phyloP scores from a whole-genome alignment of 2,329 filamentous ascomycete species.

The Ophiostoma fasciatum region DNA sequence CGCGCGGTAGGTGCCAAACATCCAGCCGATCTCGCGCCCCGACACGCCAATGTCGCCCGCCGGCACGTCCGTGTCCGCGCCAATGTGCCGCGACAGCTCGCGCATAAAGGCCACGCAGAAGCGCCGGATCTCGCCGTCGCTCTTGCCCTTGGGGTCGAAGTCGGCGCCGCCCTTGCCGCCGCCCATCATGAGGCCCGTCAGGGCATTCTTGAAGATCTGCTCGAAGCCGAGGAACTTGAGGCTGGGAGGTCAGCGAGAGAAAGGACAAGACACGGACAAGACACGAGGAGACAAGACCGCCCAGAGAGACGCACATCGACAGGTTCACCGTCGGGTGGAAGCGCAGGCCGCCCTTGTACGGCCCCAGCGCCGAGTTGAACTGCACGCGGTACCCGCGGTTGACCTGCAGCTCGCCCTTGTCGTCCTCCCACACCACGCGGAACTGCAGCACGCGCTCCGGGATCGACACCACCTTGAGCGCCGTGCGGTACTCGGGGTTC shows the following conservation, averaged over 20 bases:
- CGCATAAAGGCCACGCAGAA: conserved; percentile 97
- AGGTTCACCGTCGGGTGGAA: conserved; percentile 84
- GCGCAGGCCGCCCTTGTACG: conserved; percentile 94
- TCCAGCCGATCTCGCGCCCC: conserved; percentile 80
- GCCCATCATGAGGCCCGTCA: conserved; percentile 91
- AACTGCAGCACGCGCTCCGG: conserved; percentile 96
- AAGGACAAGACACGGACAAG: neutral
- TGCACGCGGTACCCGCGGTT: conserved; percentile 95
- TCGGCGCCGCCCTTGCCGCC: conserved; percentile 96
- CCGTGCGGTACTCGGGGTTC: conserved; percentile 87
- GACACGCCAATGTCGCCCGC: conserved; percentile 94
- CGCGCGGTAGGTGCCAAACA: conserved; percentile 89
- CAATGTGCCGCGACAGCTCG: conserved; percentile 90
- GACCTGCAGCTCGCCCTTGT: conserved; percentile 76
- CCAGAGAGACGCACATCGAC: too few relatives aligned
- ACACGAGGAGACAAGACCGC: too few relatives aligned
- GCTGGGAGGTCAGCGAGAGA: too few relatives aligned
- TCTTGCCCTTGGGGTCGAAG: conserved; percentile 98
- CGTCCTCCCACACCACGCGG: conserved; percentile 93
- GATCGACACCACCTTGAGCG: conserved; percentile 73
- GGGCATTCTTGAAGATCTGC: conserved; percentile 99
- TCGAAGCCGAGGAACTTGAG: conserved; percentile 98
- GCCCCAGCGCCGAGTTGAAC: conserved; percentile 94
- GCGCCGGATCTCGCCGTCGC: conserved; percentile 89
- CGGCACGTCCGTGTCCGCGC: conserved; percentile 88